Evolutionary conservation across 306 rosid species (phyloP).

Genomic region (Medicago arabica): DNA sequence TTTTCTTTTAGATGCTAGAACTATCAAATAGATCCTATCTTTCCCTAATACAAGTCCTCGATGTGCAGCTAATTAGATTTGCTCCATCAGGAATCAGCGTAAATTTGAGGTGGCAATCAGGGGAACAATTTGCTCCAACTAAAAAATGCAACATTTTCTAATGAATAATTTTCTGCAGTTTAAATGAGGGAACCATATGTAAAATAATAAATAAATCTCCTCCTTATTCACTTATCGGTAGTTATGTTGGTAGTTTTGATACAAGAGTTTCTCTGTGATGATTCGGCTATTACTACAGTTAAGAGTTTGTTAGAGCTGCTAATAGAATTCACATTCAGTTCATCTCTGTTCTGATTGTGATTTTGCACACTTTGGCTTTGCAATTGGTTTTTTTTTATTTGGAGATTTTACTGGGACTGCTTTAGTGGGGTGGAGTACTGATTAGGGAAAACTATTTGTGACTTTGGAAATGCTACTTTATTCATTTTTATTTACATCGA

Average conservation of each 20-base stretch:
- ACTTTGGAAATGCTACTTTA: neutral
- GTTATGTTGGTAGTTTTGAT: too few relatives aligned
- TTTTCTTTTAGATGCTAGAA: constrained; percentile 31
- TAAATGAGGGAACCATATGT: too few relatives aligned
- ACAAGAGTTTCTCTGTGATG: too few relatives aligned
- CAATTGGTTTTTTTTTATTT: neutral
- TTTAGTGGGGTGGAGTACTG: neutral
- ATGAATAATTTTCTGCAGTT: too few relatives aligned
- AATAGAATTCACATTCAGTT: neutral
- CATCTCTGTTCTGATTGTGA: neutral
- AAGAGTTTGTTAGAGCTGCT: neutral
- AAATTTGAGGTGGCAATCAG: neutral
- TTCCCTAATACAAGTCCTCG: neutral
- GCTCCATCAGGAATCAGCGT: neutral
- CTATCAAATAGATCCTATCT: constrained; percentile 3
- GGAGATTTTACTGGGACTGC: neutral
- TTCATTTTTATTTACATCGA: neutral
- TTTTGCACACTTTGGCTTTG: neutral
- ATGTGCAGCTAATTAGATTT: neutral
- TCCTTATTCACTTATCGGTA: too few relatives aligned
- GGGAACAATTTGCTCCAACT: neutral
- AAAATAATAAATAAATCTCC: too few relatives aligned
- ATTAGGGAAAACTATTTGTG: neutral
- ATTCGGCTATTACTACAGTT: too few relatives aligned
- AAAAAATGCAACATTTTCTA: too few relatives aligned